Percentiles rank a stretch among this genome's conserved stretches.
These are phyloP conservation scores for Cornus controversa DNA, from an alignment of 148 eudicot genomes.

Conservation along the genomic window DNA sequence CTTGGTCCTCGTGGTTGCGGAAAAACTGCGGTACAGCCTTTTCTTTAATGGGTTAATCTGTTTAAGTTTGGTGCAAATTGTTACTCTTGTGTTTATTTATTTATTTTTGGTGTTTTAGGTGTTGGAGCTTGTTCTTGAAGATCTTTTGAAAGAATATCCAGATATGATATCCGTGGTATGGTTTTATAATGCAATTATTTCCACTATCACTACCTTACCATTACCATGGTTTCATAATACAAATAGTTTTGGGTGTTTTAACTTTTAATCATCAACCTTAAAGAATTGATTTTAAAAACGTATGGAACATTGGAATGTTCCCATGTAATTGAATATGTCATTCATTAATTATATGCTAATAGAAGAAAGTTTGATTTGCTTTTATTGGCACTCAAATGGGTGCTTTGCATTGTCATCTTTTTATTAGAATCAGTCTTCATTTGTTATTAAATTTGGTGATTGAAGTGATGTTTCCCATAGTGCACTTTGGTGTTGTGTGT, in stretches of 20 bases:
- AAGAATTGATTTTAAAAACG: not conserved
- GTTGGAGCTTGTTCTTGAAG: slow-evolving; percentile 80
- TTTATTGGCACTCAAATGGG: not conserved
- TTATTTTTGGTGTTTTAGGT: slow-evolving; percentile 36
- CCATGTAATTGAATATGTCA: not conserved
- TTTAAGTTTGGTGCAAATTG: not conserved
- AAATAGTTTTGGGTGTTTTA: not conserved
- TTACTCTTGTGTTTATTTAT: not conserved
- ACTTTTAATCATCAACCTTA: not conserved
- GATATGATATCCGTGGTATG: slow-evolving; percentile 79
- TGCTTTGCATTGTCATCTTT: not conserved
- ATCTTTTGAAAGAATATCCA: slow-evolving; percentile 62
- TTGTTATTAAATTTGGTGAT: not conserved
- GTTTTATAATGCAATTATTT: not conserved
- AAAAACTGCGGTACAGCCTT: slow-evolving; percentile 54
- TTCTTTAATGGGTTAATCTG: not conserved
- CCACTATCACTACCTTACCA: too few species aligned
- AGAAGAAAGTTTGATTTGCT: not conserved
- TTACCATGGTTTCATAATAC: slow-evolving; percentile 13
- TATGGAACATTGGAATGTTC: not conserved
- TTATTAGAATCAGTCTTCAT: not conserved
- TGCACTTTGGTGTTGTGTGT: not conserved
- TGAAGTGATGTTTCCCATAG: not conserved
- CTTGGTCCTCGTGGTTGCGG: slow-evolving; percentile 97
- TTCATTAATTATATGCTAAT: not conserved